phyloP scores from a whole-genome alignment of 2,329 filamentous ascomycete genomes.

The Aphanoascus verrucosus region DNA sequence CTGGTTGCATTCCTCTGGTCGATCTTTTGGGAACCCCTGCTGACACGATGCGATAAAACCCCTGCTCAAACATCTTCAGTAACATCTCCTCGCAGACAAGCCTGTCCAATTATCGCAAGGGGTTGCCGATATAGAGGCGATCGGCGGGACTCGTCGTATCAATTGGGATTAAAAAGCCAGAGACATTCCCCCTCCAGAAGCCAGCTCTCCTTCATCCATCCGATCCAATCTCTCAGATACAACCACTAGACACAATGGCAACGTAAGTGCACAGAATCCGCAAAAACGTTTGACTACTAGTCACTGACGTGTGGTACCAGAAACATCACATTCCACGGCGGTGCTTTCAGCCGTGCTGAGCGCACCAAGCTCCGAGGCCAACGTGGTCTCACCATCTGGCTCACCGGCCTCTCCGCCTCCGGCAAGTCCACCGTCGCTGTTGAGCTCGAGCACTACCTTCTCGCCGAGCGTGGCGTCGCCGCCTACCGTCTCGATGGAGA shows the following conservation, averaged over 20 bases:
- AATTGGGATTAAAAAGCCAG: constrained; percentile 1
- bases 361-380: constrained; percentile 54
- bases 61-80: constrained; percentile 11
- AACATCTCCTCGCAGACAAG: constrained; percentile 7
- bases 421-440: constrained; percentile 97
- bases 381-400: constrained; percentile 89
- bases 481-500: constrained; percentile 95
- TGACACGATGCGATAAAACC: background rate
- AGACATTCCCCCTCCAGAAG: background rate
- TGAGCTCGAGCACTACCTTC: constrained; percentile 90
- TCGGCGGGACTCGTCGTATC: background rate
- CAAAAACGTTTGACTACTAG: background rate
- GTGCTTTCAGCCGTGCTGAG: constrained; percentile 33
- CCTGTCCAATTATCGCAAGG: constrained; percentile 10
- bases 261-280: constrained; percentile 7
- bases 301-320: constrained; percentile 20
- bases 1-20: constrained; percentile 9
- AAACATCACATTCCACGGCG: constrained; percentile 40
- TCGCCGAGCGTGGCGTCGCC: constrained; percentile 58
- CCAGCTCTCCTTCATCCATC: constrained; percentile 3
- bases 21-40: constrained; percentile 6
- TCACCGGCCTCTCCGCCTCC: constrained; percentile 89
- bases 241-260: constrained; percentile 11
- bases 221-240: background rate
- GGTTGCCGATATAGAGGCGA: background rate